Conservation (phyloP, 352 stramenopile genomes). For the Phytophthora ramorum region DNA sequence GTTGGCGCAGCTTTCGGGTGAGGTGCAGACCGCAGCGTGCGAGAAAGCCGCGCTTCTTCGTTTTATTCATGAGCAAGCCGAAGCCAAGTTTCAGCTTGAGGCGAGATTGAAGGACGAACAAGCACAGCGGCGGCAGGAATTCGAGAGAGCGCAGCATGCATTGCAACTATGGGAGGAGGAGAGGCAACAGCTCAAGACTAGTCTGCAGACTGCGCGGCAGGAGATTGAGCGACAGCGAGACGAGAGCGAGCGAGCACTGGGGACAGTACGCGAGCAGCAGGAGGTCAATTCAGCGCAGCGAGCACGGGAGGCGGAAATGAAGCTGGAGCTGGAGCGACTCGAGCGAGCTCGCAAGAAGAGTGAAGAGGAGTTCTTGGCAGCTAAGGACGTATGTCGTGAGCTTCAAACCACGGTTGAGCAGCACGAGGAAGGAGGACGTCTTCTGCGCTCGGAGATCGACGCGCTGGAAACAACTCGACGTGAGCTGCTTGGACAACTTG, state of each 20-base stretch:
- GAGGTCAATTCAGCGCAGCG: conserved; percentile 40
- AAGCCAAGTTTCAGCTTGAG: conserved; percentile 72
- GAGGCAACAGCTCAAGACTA: conserved; percentile 45
- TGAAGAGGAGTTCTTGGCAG: conserved; percentile 62
- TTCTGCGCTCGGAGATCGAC: conserved; percentile 23
- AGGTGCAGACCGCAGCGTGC: conserved; percentile 63
- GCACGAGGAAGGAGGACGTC: conserved; percentile 36
- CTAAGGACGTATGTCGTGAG: conserved; percentile 56
- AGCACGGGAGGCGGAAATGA: conserved; percentile 42
- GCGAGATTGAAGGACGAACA: conserved; percentile 58
- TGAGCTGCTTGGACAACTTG: conserved; percentile 50
- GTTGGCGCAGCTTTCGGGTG: conserved; percentile 45
- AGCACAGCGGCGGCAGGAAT: conserved; percentile 45
- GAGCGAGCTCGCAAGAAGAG: conserved; percentile 36
- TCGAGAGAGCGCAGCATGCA: conserved; percentile 39
- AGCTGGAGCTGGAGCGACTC: conserved; percentile 43
- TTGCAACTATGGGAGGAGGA: conserved; percentile 54
- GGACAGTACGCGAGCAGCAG: conserved; percentile 44
- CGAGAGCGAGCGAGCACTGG: conserved; percentile 37
- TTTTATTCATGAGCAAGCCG: conserved; percentile 79
- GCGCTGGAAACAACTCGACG: conserved; percentile 36
- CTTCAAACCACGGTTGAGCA: conserved; percentile 54
- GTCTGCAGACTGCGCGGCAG: conserved; percentile 38
- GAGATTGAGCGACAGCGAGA: conserved; percentile 40
- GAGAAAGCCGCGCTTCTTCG: conserved; percentile 80